phyloP scores from a whole-genome alignment of 768 basidiomycete species.

The Candolleomyces aberdarensis region DNA sequence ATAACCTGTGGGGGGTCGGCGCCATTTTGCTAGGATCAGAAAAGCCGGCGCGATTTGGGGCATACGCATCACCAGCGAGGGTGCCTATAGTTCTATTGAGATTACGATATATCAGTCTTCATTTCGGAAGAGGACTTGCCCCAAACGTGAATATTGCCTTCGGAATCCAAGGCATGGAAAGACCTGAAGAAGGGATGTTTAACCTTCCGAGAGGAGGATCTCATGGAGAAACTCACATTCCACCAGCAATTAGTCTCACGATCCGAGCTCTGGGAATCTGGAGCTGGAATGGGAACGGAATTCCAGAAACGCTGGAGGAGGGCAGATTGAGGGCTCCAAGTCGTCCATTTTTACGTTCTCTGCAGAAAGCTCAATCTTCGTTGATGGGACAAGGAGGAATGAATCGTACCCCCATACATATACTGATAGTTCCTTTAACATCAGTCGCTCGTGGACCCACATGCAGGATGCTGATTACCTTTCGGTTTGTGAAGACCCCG shows the following conservation, averaged over 20 bases:
- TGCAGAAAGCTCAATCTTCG: conserved; percentile 22
- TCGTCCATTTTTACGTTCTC: conserved; percentile 60
- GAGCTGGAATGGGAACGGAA: conserved; percentile 67
- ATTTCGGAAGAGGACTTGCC: conserved; percentile 40
- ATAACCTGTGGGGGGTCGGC: conserved; percentile 51
- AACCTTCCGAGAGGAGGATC: conserved; percentile 1
- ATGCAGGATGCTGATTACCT: conserved; percentile 40
- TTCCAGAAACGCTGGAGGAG: conserved; percentile 29
- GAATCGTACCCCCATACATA: conserved; percentile 50
- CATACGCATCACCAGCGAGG: conserved; percentile 43
- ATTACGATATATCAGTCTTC: neutral
- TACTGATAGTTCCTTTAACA: conserved; percentile 25
- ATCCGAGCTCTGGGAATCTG: conserved; percentile 58
- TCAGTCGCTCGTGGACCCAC: neutral
- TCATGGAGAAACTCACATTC: conserved; percentile 56
- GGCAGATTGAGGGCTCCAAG: conserved; percentile 50
- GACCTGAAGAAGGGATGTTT: conserved; percentile 47
- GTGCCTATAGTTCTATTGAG: conserved; percentile 42
- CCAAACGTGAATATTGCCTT: conserved; percentile 77
- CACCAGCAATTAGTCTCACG: conserved; percentile 74
- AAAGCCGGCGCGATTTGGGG: conserved; percentile 52
- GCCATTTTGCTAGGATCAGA: conserved; percentile 51
- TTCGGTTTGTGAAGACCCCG: conserved; percentile 61
- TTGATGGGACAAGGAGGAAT: conserved; percentile 4
- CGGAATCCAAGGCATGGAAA: conserved; percentile 80